Evolutionary conservation across 306 rosid species (phyloP).

Genomic region (Trifolium subterraneum): DNA sequence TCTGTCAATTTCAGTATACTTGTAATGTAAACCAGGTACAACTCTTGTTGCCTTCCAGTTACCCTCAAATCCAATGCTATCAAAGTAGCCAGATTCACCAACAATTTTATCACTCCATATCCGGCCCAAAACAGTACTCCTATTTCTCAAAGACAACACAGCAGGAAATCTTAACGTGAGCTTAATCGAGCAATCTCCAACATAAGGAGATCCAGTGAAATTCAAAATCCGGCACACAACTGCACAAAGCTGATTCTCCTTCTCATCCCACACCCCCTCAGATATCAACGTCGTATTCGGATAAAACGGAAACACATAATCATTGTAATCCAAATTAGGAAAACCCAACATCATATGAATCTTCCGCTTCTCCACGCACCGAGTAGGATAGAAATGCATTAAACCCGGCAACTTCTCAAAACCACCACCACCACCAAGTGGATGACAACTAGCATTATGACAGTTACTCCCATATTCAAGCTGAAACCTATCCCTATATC

Average conservation of each 20-base stretch:
- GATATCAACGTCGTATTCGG: slow-evolving; percentile 62
- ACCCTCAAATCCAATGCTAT: slow-evolving; percentile 57
- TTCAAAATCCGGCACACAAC: slow-evolving; percentile 73
- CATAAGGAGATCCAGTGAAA: slow-evolving; percentile 51
- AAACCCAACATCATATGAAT: slow-evolving; percentile 73
- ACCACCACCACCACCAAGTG: slow-evolving; percentile 58
- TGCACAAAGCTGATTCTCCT: slow-evolving; percentile 61
- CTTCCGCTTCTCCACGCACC: slow-evolving; percentile 54
- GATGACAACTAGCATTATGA: slow-evolving; percentile 57
- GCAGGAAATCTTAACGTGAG: slow-evolving; percentile 63
- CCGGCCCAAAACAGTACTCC: slow-evolving; percentile 61
- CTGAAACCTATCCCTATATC: slow-evolving; percentile 49
- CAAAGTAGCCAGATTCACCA: slow-evolving; percentile 62
- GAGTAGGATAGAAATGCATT: slow-evolving; percentile 50
- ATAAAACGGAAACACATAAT: slow-evolving; percentile 50
- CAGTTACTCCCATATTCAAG: slow-evolving; percentile 66
- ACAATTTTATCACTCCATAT: slow-evolving; percentile 66
- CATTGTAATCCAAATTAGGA: slow-evolving; percentile 42
- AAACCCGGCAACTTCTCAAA: slow-evolving; percentile 50
- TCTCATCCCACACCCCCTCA: slow-evolving; percentile 86
- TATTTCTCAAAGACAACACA: slow-evolving; percentile 61
- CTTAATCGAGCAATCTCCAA: slow-evolving; percentile 73
- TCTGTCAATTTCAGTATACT: slow-evolving; percentile 57
- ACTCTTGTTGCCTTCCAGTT: slow-evolving; percentile 41
- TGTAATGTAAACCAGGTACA: slow-evolving; percentile 52